phyloP scores from a whole-genome alignment of 1,139 yeast species.

The Zygosaccharomyces pseudobailii region DNA sequence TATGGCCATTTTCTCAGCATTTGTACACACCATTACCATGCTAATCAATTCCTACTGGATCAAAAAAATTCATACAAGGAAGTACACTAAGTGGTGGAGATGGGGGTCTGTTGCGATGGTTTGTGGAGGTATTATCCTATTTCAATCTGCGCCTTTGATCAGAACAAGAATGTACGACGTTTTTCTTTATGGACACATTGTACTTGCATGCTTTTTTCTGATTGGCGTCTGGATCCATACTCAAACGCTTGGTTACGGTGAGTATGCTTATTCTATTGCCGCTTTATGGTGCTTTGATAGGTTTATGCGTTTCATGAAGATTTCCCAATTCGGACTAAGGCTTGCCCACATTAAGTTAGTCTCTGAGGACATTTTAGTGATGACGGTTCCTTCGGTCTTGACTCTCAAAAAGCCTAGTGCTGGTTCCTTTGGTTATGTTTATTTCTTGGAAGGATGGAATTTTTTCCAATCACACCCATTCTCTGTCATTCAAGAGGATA shows the following conservation, averaged over 20 bases:
- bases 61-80: conserved; percentile 41
- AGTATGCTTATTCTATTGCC: conserved; percentile 46
- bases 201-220: conserved; percentile 50
- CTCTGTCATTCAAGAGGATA: conserved; percentile 42
- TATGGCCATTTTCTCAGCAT: conserved; percentile 16
- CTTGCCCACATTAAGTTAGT: conserved; percentile 46
- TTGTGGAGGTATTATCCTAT: conserved; percentile 39
- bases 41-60: conserved; percentile 28
- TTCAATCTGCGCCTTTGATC: conserved; percentile 45
- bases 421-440: conserved; percentile 61
- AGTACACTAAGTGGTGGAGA: conserved; percentile 34
- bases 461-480: conserved; percentile 72
- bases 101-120: conserved; percentile 54
- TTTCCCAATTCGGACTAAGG: conserved; percentile 45
- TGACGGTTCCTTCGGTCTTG: conserved; percentile 37
- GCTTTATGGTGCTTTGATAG: conserved; percentile 66
- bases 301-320: conserved; percentile 45
- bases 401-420: conserved; percentile 43
- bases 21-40: conserved; percentile 29
- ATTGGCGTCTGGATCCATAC: conserved; percentile 58
- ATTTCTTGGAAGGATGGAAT: conserved; percentile 46
- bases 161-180: conserved; percentile 57
- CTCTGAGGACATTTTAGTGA: conserved; percentile 43
- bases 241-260: conserved; percentile 38
- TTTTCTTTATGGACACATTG: conserved; percentile 53